These are phyloP conservation scores for Citrus unshiu DNA, from an alignment of 345 rosid genomes.

Conservation along the genomic window DNA sequence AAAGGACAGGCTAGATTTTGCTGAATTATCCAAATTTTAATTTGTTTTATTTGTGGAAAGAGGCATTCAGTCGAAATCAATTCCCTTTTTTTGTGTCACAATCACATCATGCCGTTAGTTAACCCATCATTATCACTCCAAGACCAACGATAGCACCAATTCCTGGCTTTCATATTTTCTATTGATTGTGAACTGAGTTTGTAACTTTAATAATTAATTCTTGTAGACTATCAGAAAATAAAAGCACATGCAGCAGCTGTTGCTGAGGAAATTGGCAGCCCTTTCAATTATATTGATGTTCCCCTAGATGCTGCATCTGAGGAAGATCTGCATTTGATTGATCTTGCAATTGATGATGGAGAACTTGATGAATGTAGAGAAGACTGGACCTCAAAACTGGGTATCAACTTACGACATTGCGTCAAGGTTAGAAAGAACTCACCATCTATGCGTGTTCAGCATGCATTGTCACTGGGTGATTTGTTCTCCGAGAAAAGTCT, in stretches of 20 bases:
- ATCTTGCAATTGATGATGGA: conserved; percentile 75
- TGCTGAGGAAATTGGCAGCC: conserved; percentile 63
- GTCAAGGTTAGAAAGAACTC: conserved; percentile 78
- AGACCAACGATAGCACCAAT: not conserved
- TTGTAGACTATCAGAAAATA: conserved; percentile 86
- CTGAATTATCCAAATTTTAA: not conserved
- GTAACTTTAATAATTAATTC: conserved; percentile 3
- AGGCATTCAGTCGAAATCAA: not conserved
- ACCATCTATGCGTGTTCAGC: conserved; percentile 62
- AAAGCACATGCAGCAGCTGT: conserved; percentile 78
- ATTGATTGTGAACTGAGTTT: not conserved
- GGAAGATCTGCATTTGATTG: conserved; percentile 77
- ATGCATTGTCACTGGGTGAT: conserved; percentile 72
- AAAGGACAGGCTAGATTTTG: not conserved
- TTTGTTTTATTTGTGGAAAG: not conserved
- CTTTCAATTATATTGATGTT: conserved; percentile 65
- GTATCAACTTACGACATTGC: conserved; percentile 72
- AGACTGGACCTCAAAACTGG: conserved; percentile 91
- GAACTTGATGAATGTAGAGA: conserved; percentile 46
- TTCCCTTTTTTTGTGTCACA: not conserved
- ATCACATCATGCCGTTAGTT: not conserved
- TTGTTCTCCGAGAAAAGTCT: conserved; percentile 49
- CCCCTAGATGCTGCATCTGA: conserved; percentile 56
- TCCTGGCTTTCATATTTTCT: not conserved
- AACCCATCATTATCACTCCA: not conserved